Conservation (phyloP, 2,329 filamentous ascomycete species). For the Alternaria rosae region DNA sequence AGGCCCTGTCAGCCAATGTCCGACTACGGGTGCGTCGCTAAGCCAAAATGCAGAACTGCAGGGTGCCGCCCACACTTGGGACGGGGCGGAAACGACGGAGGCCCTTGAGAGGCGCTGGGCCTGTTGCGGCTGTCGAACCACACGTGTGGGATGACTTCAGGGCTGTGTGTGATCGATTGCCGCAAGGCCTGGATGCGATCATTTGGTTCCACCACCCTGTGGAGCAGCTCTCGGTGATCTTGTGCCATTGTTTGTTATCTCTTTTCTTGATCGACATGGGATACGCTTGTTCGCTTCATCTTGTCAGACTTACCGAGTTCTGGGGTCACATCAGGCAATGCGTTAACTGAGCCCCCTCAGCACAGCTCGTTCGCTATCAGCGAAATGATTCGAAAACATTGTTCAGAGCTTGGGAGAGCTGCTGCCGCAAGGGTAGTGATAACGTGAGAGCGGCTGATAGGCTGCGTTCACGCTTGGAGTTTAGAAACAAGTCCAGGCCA, state of each 20-base stretch:
- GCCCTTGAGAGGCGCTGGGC: constrained; percentile 16
- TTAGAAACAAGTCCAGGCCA: constrained; percentile 10
- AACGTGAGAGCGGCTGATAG: constrained; percentile 27
- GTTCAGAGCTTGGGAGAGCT: constrained; percentile 9
- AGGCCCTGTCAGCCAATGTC: constrained; percentile 35
- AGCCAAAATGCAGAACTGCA: constrained; percentile 24
- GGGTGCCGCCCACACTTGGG: constrained; percentile 22
- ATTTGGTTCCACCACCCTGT: not conserved
- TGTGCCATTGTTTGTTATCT: not conserved
- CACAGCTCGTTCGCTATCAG: constrained; percentile 15
- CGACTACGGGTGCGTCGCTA: constrained; percentile 22
- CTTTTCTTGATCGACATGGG: not conserved
- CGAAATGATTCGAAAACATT: constrained; percentile 19
- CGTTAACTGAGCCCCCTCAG: constrained; percentile 4
- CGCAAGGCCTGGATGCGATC: constrained; percentile 2
- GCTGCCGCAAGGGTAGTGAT: constrained; percentile 18
- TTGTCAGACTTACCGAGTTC: not conserved
- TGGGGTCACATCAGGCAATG: constrained; percentile 1
- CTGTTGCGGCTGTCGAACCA: constrained; percentile 32
- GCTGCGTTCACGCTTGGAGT: constrained; percentile 9
- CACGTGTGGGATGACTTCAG: constrained; percentile 35
- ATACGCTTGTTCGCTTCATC: not conserved
- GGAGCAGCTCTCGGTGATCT: not conserved
- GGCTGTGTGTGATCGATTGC: not conserved
- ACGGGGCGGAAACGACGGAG: constrained; percentile 3